Base-by-base conservation (phyloP, 345 rosid genomes). In the Corchorus capsularis region DNA sequence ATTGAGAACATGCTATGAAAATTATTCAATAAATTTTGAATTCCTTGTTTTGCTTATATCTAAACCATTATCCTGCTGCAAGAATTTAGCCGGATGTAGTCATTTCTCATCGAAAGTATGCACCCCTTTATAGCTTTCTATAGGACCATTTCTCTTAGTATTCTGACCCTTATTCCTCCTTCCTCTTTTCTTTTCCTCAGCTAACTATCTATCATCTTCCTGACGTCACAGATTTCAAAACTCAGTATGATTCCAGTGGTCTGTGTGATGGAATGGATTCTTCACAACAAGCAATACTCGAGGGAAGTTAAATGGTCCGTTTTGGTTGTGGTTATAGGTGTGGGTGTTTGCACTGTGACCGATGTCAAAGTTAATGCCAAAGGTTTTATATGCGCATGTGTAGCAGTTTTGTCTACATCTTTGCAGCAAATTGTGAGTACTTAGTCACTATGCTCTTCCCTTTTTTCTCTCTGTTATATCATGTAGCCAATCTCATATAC, bases 241-340 rank as follows among this genome's bases (percentile, higher is more conserved):
- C 84, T 94, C 78, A 93, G 96, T 75, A 94, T 94, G 99, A 93
- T 94, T 82, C 99, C 99, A 2, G 99, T 94, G 54, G 98, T 94
- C 2, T 91, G 99, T 69, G 84, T 94, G 55, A 78, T 94, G 98
- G 99, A 94, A 79, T 93, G 99, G 99, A 86, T 94, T 77, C 84
- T 94, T 59, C 97, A 95, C 84, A 86, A 74, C 77, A 95, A 95
- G 71, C 94, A 84, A 74, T 95, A 91, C 82, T 87, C 89, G 5
- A 90, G 69, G 77, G 92, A 89, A 90, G 93, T 95, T 61, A 95
- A 93, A 75, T 71, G 87, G 12, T 81, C 98, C 19, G 99, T 95
- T 20, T 15, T 89, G 76, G 94, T 95, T 79, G 99, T 95, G 52
- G 99, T 93, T 39, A 67, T 90, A 4, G 99, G 99, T 17, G 99